Evolutionary conservation across 2,329 filamentous ascomycete species (phyloP), one percentile per base, ranked within the genome.

Genomic region (Aureobasidium sp.): DNA sequence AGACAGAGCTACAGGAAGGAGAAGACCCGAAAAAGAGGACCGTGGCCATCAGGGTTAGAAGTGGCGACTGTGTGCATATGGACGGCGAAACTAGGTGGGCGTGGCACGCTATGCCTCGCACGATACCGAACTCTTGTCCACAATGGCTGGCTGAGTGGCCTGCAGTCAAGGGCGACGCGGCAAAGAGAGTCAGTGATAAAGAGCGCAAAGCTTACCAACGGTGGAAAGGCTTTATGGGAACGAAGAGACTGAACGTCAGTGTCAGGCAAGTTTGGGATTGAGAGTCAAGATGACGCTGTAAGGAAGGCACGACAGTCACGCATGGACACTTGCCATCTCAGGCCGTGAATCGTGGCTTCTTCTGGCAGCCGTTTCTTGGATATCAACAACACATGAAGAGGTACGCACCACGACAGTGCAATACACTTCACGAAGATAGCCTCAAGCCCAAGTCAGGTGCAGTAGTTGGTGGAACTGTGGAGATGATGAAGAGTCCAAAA

Each of bases 251-350:
- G 64, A 75, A 75, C 52, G 72, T 75, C 29, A 73, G 71, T 61
- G 74, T 73, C 66, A 70, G 73, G n/a, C 73, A 75, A 63, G 73
- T 75, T 9, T 74, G 73, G 72, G 71, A 73, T 66, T 73, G 59
- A 63, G 16, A 6, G 25, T 8, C 7, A 30, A 30, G 37, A 16
- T 21, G 37, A 16, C n/a, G 37, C 9, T 41, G 49, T 29, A 11
- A 25, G 34, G 13, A 37, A 39, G 49, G 21, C 34, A 39, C 34
- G 10, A 3, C 30, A 5, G 6, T 50, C 7, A 16, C 5, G 21
- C 21, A 29, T 29, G 16, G 34, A 6, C 21, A 29, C 49, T 39
- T 52, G 7, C 37, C 47, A 3, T 15, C n/a, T 16, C 8, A 13
- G 13, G 5, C 21, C 21, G 2, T 36, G 48, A 2, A 15, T 27